Evolutionary conservation across 139 green algal species (phyloP), one percentile per base, ranked within the genome.

Genomic region (Chlamydomonas incerta): DNA sequence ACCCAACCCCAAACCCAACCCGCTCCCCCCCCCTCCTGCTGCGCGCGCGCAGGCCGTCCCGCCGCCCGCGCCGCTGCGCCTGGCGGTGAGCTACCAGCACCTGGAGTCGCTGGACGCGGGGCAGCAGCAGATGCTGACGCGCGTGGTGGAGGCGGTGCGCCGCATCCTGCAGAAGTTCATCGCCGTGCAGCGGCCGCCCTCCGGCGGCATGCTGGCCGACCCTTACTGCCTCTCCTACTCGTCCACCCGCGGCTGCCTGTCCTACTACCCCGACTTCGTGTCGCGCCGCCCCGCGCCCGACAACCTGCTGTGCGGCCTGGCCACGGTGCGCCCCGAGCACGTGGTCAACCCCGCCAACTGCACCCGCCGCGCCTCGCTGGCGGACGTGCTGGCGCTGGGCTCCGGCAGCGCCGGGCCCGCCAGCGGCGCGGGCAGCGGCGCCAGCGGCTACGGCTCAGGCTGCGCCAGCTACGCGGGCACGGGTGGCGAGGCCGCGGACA

Each of bases 11-110:
- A 50, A 5, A 8, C 41, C 41, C 41, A 50, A 5, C 41, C 55
- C 55, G 55, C 55, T 10, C 2, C 9, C 9, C 55, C 55, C 55
- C 60, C 68, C 34, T 55, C 20, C 34, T 11, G 15, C 20, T 3
- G 0, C 6, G 9, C 66, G 31, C 31, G 3, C 3, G 23, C 69
- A 3, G 35, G 37, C 69, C 24, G 29, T 15, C 2, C 41, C 41
- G 21, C 65, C 20, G n/a, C 68, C 80, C 3, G 68, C 80, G 15
- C 88, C 88, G 15, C 80, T 92, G 14, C 75, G 84, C 13, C 70
- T 92, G 57, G 83, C 83, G 68, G 84, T 92, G 3, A 81, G 80
- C 58, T 92, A 92, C 47, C 88, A 92, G 65, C 66, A 50, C 24
- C 41, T 88, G 46, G 34, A 66, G 15, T 34, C 67, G 23, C 50